Conservation (phyloP, 208 protist species). For the Phytomonas francai region DNA sequence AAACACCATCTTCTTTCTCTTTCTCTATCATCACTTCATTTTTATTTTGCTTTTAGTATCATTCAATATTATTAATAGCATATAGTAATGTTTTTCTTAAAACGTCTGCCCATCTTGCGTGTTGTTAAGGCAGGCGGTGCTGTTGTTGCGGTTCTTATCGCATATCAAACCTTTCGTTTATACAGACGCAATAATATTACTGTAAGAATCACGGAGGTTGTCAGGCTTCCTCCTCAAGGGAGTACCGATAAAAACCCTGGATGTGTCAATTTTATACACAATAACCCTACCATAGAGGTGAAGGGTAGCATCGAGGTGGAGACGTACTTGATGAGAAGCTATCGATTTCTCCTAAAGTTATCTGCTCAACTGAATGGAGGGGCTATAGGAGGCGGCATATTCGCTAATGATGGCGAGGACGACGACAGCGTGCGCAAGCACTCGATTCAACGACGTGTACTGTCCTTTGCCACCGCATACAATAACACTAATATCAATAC, state of each 20-base stretch:
- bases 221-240: constrained; percentile 38
- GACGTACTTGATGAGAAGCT: constrained; percentile 70
- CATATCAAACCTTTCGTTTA: constrained; percentile 34
- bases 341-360: constrained; percentile 68
- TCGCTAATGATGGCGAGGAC: background rate
- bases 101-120: background rate
- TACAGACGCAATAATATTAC: constrained; percentile 69
- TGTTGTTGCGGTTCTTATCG: constrained; percentile 19
- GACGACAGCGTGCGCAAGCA: background rate
- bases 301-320: constrained; percentile 62
- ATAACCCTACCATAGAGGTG: constrained; percentile 14
- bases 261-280: constrained; percentile 1
- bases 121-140: constrained; percentile 15
- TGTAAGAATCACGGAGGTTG: constrained; percentile 67
- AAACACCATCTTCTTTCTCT: constrained; percentile 1
- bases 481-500: background rate
- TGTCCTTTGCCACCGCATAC: background rate
- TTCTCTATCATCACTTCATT: constrained; percentile 3
- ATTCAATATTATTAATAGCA: constrained; percentile 3
- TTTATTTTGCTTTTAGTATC: constrained; percentile 3
- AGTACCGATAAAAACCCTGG: constrained; percentile 4
- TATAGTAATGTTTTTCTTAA: background rate
- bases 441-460: background rate
- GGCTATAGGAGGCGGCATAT: background rate
- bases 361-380: constrained; percentile 15